A percentile compares a stretch with the other conserved stretches of the same genome.
Conservation (phyloP, 257 asterid genomes). For the Handroanthus guayacan region DNA sequence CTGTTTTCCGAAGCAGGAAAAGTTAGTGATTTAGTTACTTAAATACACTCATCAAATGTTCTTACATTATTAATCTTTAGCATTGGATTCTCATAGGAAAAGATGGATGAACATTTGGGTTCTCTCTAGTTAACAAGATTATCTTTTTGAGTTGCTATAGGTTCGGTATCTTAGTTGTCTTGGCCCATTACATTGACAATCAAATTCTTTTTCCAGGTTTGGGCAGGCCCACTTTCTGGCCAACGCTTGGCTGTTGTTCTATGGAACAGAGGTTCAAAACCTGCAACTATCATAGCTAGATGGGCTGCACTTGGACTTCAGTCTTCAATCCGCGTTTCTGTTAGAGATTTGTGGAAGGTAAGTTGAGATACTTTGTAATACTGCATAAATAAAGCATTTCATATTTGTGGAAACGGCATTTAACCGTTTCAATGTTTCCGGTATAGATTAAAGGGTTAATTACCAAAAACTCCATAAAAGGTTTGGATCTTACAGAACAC, state of each 20-base stretch:
- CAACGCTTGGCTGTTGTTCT: slow-evolving; percentile 74
- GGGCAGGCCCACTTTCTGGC: slow-evolving; percentile 96
- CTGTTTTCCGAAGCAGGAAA: neutral
- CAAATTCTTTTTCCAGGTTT: slow-evolving; percentile 56
- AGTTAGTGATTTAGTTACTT: neutral
- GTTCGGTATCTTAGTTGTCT: neutral
- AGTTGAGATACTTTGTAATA: slow-evolving; percentile 16
- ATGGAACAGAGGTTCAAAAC: slow-evolving; percentile 82
- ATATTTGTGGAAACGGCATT: neutral
- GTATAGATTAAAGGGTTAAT: neutral
- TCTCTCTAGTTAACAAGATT: neutral
- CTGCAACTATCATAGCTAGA: slow-evolving; percentile 60
- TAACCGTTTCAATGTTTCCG: neutral
- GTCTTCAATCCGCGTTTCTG: slow-evolving; percentile 69
- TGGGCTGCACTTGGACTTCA: slow-evolving; percentile 84
- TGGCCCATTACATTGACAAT: slow-evolving; percentile 3
- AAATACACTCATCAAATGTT: neutral
- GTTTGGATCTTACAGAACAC: too few relatives aligned
- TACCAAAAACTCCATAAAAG: too few relatives aligned
- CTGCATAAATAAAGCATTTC: slow-evolving; percentile 8
- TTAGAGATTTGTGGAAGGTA: slow-evolving; percentile 94
- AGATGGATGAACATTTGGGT: neutral
- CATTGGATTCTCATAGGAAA: neutral
- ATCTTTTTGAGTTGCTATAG: neutral
- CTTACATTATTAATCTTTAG: neutral